Percentiles rank a stretch among this genome's conserved stretches.
These are phyloP conservation scores for Akanthomyces dipterigenus DNA, from an alignment of 2,329 filamentous ascomycete genomes.

Conservation along the genomic window DNA sequence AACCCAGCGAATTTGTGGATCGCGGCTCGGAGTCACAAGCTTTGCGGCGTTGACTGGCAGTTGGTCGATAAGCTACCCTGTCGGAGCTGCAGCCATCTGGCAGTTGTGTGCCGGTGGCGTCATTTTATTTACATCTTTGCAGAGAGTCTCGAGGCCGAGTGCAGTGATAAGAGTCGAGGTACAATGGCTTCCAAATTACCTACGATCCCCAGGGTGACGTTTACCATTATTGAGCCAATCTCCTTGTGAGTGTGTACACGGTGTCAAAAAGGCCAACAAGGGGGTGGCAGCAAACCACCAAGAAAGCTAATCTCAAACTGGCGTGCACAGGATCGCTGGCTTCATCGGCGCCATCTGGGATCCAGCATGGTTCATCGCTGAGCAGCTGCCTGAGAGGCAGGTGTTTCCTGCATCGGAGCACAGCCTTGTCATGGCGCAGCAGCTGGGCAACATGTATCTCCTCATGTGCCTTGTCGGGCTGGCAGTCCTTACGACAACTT, in stretches of 20 bases:
- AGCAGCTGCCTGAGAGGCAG: constrained; percentile 46
- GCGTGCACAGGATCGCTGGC: constrained; percentile 47
- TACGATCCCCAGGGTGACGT: constrained; percentile 55
- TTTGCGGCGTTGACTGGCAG: background rate
- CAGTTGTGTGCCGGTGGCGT: constrained; percentile 9
- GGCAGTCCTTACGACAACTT: constrained; percentile 56
- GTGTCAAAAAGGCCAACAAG: constrained; percentile 1
- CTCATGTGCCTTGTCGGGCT: constrained; percentile 59
- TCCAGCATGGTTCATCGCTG: constrained; percentile 55
- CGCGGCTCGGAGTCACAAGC: constrained; percentile 13
- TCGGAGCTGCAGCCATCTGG: constrained; percentile 9
- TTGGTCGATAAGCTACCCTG: constrained; percentile 11
- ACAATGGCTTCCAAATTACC: constrained; percentile 58
- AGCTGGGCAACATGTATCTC: constrained; percentile 65
- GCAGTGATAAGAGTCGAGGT: constrained; percentile 5
- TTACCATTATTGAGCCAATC: constrained; percentile 62
- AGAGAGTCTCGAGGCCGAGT: background rate
- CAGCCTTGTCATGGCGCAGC: constrained; percentile 52
- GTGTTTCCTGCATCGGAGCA: constrained; percentile 33
- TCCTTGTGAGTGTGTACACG: constrained; percentile 47
- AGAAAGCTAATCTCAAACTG: background rate
- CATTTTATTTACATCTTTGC: constrained; percentile 3
- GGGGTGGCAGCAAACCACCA: background rate
- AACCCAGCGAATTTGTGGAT: constrained; percentile 13
- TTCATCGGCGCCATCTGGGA: constrained; percentile 49